phyloP scores from a whole-genome alignment of 495 filamentous ascomycete species.

The Neurospora sp. region DNA sequence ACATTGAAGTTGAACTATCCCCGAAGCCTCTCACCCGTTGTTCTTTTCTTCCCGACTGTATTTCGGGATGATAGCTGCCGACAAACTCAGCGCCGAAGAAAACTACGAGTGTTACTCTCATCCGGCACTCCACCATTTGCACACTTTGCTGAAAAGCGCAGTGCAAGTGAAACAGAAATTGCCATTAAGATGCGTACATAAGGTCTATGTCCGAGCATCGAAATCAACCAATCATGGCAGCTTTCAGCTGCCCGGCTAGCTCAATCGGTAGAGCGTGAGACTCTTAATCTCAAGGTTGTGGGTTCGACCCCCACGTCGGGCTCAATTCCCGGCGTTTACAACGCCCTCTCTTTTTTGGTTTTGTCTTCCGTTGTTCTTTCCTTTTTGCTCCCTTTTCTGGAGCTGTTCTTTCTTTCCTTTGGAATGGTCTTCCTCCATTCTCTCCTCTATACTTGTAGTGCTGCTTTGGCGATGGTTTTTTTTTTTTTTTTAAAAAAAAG shows the following conservation, averaged over 20 bases:
- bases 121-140: no score
- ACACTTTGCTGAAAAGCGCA: no score
- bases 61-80: no score
- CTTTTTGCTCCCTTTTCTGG: not conserved
- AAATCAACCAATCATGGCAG: not conserved
- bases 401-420: not conserved
- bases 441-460: not conserved
- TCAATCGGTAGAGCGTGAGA: slow-evolving; percentile 68
- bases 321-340: not conserved
- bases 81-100: no score
- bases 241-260: slow-evolving; percentile 34
- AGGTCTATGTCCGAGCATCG: not conserved
- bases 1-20: no score
- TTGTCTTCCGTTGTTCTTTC: not conserved
- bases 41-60: no score
- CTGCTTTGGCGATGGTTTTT: not conserved
- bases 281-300: slow-evolving; percentile 60
- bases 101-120: no score
- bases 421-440: not conserved
- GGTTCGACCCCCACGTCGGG: slow-evolving; percentile 37
- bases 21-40: no score
- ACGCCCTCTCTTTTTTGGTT: not conserved
- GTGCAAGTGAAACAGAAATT: no score
- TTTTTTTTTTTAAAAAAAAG: no score
- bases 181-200: not conserved